Base-by-base conservation (phyloP, 1,139 yeast genomes). In the Meyerozyma carpophila region DNA sequence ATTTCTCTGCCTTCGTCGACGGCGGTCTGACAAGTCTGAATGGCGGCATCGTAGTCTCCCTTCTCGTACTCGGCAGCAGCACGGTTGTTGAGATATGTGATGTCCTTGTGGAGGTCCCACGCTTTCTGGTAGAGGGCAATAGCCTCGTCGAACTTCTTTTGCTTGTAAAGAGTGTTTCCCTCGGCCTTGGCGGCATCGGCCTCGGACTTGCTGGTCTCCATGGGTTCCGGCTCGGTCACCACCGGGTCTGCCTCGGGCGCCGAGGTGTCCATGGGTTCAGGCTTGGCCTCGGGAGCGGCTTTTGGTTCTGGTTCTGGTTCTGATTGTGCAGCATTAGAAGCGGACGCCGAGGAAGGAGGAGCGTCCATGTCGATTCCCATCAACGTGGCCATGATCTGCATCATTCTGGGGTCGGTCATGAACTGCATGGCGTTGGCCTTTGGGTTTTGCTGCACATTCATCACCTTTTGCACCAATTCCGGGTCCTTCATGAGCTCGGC, bases 31-130 rank as follows among this genome's bases (percentile, higher is more conserved):
- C 97, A 85, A 5, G 98, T 88, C 46, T 75, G 68, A 52, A 93
- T 85, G 34, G 96, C 91, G 13, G 82, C 68, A 46, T 89, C 95
- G 57, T 79, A 88, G 58, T 90, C 97, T 47, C 95, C 96, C 66
- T 91, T 90, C 68, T 94, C 99, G 58, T 69, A 93, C 66, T 93
- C 96, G 26, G 98, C 98, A 44, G 99, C 98, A 32, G 98, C 94
- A 59, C 95, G 82, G 75, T 94, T 94, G 73, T 93, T 94, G 62
- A 94, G 75, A 65, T 86, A 94, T 1, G 98, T 93, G 58, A 93
- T 88, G 60, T 94, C 98, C 59, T 83, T 77, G 68, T 75, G 70
- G 28, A 82, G 64, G 39, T 83, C 85, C 88, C 93, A 94, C 2
- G 99, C 99, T 58, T 82, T 77, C 59, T 86, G 75, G 70, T 94